Evolutionary conservation across 306 rosid species (phyloP).

Genomic region (Clitoria ternatea): DNA sequence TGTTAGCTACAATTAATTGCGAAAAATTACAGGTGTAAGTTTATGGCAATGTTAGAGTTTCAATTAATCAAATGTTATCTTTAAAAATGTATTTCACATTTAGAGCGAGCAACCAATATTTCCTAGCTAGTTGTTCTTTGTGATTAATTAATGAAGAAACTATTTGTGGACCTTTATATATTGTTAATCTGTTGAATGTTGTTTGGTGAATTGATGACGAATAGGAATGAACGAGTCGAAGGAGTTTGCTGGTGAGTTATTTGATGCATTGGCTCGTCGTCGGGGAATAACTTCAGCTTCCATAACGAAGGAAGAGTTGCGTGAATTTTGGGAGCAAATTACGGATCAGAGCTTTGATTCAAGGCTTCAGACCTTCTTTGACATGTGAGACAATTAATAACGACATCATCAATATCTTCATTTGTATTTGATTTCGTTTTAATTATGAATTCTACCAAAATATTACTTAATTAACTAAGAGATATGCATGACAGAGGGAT

Average conservation of each 20-base stretch:
- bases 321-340: slow-evolving; percentile 87
- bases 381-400: slow-evolving; percentile 73
- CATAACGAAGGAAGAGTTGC: slow-evolving; percentile 51
- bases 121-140: no score
- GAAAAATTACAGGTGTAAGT: no score
- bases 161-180: not conserved
- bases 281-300: slow-evolving; percentile 50
- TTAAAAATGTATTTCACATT: no score
- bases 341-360: slow-evolving; percentile 81
- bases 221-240: slow-evolving; percentile 66
- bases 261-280: slow-evolving; percentile 80
- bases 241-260: slow-evolving; percentile 66
- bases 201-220: not conserved
- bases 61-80: no score
- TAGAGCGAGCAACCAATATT: no score
- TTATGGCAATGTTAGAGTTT: no score
- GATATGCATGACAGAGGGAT: slow-evolving; percentile 5
- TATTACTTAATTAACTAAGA: not conserved
- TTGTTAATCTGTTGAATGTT: no score
- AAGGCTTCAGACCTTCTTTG: slow-evolving; percentile 83
- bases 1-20: no score
- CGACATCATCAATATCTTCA: no score
- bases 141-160: not conserved
- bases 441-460: not conserved
- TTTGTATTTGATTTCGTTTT: not conserved